Base-by-base conservation (phyloP, 805 yeast genomes). In the Saccharomycopsis vini region DNA sequence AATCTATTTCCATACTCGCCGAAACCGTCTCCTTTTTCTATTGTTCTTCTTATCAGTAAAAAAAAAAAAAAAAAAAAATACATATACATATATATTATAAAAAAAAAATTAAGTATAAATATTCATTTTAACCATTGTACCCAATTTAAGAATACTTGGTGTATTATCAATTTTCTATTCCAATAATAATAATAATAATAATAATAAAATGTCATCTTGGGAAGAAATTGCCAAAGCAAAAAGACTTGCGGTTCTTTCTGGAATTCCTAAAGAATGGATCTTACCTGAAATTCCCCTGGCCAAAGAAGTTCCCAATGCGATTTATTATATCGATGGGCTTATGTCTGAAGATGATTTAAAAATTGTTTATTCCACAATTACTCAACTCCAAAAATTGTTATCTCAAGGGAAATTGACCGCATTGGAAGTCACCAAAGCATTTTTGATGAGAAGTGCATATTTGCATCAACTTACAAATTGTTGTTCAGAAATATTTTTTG, bases 381-480 rank as follows among this genome's bases (percentile, higher is more conserved):
- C 50, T 20, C 35, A 49, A 28, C 37, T 45, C 13, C 23, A 30
- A 12, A 6, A 19, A 13, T 10, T 29, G 30, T 23, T 45, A 13
- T 3, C n/a, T 21, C 3, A 39, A 3, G 67, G 67, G 20, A 57
- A 62, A 44, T 63, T 66, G 58, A 58, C 67, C 2, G 55, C 81
- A 1, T 56, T 59, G 1, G 67, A 71, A 36, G 78, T 77, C 2
- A 62, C 73, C 1, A 58, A 57, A 9, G 82, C 83, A 1, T 78
- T 71, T 56, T 69, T 76, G 47, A 77, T 77, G 53, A 58, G 83
- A 36, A 75, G 82, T 3, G 68, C 76, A 3, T 58, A 75, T 18
- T 78, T 78, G 0, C 81, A 76, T 49, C 82, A 77, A 52, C 58
- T 78, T 47, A 58, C 61, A 44, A 69, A 61, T 48, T 60, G 60